These are phyloP conservation scores for Aspergillus uvarum DNA, from an alignment of 2,329 filamentous ascomycete species.

Conservation along the genomic window DNA sequence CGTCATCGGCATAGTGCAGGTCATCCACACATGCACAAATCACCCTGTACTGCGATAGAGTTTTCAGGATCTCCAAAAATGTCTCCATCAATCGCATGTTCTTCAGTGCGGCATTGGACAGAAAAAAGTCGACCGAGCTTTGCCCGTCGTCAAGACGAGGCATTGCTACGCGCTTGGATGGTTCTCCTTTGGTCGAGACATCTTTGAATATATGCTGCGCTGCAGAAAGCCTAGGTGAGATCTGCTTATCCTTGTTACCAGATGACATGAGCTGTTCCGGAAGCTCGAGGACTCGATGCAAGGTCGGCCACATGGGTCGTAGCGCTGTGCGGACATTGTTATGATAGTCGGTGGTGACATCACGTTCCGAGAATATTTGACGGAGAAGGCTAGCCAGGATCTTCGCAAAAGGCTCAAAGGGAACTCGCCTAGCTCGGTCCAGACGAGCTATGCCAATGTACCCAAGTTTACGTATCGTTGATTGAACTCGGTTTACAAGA, in stretches of 20 bases:
- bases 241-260: constrained; percentile 36
- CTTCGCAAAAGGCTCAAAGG: constrained; percentile 61
- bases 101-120: constrained; percentile 42
- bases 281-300: constrained; percentile 60
- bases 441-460: constrained; percentile 63
- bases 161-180: constrained; percentile 31
- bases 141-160: constrained; percentile 38
- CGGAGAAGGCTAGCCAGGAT: constrained; percentile 62
- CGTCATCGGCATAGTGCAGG: constrained; percentile 84
- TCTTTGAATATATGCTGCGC: constrained; percentile 34
- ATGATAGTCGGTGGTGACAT: constrained; percentile 62
- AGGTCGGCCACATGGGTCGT: constrained; percentile 57
- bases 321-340: constrained; percentile 57
- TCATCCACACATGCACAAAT: constrained; percentile 89
- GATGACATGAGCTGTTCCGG: constrained; percentile 63
- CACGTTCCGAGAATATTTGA: constrained; percentile 65
- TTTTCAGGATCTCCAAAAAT: constrained; percentile 78
- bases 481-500: constrained; percentile 59
- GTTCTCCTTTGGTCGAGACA: constrained; percentile 29
- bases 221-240: constrained; percentile 29
- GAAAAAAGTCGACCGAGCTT: constrained; percentile 38
- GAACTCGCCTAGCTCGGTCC: constrained; percentile 58
- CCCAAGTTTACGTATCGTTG: constrained; percentile 56
- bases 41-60: constrained; percentile 79
- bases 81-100: constrained; percentile 79